Evolutionary conservation across 805 yeast species (phyloP), one percentile per base, ranked within the genome.

Genomic region (Candida wancherniae): DNA sequence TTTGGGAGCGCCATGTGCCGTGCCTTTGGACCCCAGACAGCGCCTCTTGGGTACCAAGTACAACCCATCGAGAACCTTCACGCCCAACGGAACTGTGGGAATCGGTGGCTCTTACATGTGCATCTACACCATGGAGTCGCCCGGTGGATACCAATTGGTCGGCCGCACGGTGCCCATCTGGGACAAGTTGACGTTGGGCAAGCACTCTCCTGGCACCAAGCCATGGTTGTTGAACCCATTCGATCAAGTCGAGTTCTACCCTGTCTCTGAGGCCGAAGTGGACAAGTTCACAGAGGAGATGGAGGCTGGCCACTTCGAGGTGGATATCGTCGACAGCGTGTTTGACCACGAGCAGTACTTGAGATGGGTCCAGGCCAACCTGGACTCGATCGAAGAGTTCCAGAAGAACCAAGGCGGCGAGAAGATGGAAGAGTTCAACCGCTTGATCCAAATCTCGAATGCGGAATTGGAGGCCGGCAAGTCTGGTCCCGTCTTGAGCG

Each of bases 81-180:
- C 98, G 2, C 95, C 96, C 22, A 85, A 86, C 53, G 98, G 98
- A 46, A 84, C 92, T 21, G 97, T 90, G 40, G 98, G 98, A 52
- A 80, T 92, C 55, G 98, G 98, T 42, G 97, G 98, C 48, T 86
- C 83, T 84, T 92, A 87, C 71, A 88, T 90, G 97, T 90, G 97
- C 67, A 88, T 90, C 48, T 90, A 90, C 61, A 86, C 97, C 19
- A 88, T 90, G 90, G 94, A 86, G 45, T 86, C 96, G 15, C 98
- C 98, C 28, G 98, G 98, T 63, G 98, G 98, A 19, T 90, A 90
- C 62, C 97, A 90, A 64, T 72, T 90, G 47, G 90, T 87, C 40
- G 98, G 97, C 35, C 77, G 97, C 54, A 90, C 98, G 8, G 79
- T 92, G 44, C 97, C 97, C 33, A 88, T 90, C 48, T 90, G 98